Percentiles rank a stretch among this genome's conserved stretches.
Conservation (phyloP, 768 basidiomycete species). For the Psilocybe sp. region DNA sequence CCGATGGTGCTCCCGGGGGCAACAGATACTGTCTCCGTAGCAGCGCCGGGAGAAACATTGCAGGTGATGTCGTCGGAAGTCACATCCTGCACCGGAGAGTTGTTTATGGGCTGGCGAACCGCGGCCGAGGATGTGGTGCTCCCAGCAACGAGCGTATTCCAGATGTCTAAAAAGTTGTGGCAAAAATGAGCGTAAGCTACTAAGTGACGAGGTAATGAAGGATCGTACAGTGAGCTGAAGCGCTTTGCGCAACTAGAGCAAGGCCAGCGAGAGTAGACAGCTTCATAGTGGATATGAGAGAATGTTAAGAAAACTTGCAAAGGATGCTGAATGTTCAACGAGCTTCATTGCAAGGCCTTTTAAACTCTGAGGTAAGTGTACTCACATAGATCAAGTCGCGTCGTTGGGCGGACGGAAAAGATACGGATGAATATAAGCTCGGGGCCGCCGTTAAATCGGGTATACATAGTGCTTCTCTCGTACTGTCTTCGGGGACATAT, state of each 20-base stretch:
- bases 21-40: conserved; percentile 34
- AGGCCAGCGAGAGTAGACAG: conserved; percentile 17
- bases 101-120: conserved; percentile 31
- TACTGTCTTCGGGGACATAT: too few species aligned
- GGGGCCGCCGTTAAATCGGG: too few species aligned
- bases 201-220: not conserved
- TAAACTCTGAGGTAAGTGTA: too few species aligned
- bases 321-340: too few species aligned
- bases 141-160: conserved; percentile 27
- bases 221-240: conserved; percentile 25
- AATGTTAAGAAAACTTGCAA: not conserved
- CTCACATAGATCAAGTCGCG: too few species aligned
- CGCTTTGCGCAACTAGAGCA: conserved; percentile 19
- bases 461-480: too few species aligned
- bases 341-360: too few species aligned
- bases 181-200: not conserved
- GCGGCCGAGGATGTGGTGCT: conserved; percentile 24
- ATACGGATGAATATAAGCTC: too few species aligned
- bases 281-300: conserved; percentile 19
- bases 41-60: conserved; percentile 30
- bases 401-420: too few species aligned
- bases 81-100: conserved; percentile 28
- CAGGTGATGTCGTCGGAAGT: conserved; percentile 31
- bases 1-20: conserved; percentile 36
- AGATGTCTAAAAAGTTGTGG: conserved; percentile 21